Evolutionary conservation across 108 stramenopile species (phyloP).

Genomic region (Fistulifera solaris): DNA sequence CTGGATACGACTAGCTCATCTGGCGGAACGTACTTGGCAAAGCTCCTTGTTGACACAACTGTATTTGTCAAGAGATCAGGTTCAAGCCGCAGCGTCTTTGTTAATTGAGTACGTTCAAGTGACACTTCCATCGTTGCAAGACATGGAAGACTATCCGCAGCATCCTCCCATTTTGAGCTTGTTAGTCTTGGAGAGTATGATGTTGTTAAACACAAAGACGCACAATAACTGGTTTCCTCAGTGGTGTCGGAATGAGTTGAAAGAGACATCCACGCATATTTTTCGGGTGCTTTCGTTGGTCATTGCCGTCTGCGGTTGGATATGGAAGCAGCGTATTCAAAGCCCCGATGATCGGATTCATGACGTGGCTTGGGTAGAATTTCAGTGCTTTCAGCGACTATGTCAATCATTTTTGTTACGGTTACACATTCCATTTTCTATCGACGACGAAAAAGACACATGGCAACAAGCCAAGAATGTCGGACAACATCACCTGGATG

Average conservation of each 20-base stretch:
- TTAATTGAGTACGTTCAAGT: conserved; percentile 46
- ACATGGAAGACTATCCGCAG: conserved; percentile 44
- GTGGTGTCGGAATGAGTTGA: conserved; percentile 2
- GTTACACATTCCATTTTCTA: neutral
- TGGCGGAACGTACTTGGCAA: conserved; percentile 49
- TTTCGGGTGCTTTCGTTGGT: neutral
- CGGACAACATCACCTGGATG: neutral
- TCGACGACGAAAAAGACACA: neutral
- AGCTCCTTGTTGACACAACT: conserved; percentile 37
- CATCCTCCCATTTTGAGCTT: conserved; percentile 61
- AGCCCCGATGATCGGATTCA: conserved; percentile 41
- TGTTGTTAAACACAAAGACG: conserved; percentile 10
- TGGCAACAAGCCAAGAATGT: neutral
- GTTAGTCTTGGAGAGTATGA: conserved; percentile 54
- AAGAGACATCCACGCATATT: neutral
- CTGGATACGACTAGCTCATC: conserved; percentile 26
- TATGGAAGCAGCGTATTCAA: conserved; percentile 31
- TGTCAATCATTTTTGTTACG: conserved; percentile 4
- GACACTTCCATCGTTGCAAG: conserved; percentile 30
- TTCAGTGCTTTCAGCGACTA: conserved; percentile 32
- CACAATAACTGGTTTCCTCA: neutral
- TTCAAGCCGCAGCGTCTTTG: conserved; percentile 27
- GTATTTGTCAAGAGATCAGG: conserved; percentile 27
- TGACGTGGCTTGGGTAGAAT: conserved; percentile 45
- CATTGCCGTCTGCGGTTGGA: conserved; percentile 6